phyloP scores from a whole-genome alignment of 169 alveolate genomes.

The Besnoitia besnoiti region DNA sequence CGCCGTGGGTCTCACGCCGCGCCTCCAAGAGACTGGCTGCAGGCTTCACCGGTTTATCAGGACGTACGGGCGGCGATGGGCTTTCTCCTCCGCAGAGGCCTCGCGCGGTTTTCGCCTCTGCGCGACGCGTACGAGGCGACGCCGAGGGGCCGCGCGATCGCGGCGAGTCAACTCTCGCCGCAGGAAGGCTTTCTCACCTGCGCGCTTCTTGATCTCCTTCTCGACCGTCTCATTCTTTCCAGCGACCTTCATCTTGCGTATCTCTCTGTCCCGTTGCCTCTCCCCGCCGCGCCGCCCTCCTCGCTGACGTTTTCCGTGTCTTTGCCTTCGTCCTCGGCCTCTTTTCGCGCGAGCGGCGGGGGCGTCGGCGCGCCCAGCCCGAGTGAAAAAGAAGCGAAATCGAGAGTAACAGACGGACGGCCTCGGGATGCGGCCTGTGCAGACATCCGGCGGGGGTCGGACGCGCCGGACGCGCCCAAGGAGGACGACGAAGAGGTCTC shows the following conservation, averaged over 20 bases:
- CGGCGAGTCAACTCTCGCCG: slow-evolving; percentile 15
- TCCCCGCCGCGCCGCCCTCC: neutral
- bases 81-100: neutral
- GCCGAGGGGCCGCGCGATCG: slow-evolving; percentile 24
- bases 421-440: no score
- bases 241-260: slow-evolving; percentile 24
- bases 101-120: neutral
- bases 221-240: neutral
- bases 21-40: neutral
- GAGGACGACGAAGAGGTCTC: neutral
- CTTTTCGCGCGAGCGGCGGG: neutral
- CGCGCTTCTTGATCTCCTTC: neutral
- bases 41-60: neutral
- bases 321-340: slow-evolving; percentile 60
- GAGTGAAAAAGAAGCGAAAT: neutral
- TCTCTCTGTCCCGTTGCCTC: neutral
- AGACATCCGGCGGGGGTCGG: no score
- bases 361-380: neutral
- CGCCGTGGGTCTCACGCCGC: neutral
- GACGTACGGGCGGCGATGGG: neutral
- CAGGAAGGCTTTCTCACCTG: neutral
- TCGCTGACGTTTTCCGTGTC: neutral
- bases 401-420: no score
- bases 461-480: neutral
- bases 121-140: slow-evolving; percentile 30